These are phyloP conservation scores for Blastomyces percursus DNA, from an alignment of 2,329 filamentous ascomycete genomes.

Conservation along the genomic window DNA sequence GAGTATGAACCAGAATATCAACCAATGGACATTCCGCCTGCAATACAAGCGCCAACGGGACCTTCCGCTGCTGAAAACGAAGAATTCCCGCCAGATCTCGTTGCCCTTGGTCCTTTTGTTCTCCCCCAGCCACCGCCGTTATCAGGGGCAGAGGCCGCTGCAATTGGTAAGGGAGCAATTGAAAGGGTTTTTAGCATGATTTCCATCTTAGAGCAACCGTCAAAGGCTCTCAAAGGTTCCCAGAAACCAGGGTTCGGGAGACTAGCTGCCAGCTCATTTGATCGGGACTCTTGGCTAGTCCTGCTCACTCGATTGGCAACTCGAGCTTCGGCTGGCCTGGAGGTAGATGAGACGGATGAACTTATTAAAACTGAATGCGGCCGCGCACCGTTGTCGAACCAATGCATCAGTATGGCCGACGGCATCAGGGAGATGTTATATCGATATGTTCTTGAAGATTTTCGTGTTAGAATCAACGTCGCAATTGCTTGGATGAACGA, in stretches of 20 bases:
- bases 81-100: slow-evolving; percentile 48
- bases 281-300: slow-evolving; percentile 82
- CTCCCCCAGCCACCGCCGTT: slow-evolving; percentile 67
- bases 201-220: slow-evolving; percentile 57
- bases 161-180: slow-evolving; percentile 63
- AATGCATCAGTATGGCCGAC: slow-evolving; percentile 39
- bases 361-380: slow-evolving; percentile 24
- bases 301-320: slow-evolving; percentile 78
- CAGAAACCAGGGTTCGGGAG: slow-evolving; percentile 63
- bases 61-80: slow-evolving; percentile 62
- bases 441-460: slow-evolving; percentile 82
- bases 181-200: slow-evolving; percentile 70
- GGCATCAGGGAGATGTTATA: slow-evolving; percentile 72
- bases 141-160: slow-evolving; percentile 58
- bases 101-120: slow-evolving; percentile 62
- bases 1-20: slow-evolving; percentile 87
- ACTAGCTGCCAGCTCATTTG: slow-evolving; percentile 71
- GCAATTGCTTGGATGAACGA: slow-evolving; percentile 92
- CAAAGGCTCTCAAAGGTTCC: slow-evolving; percentile 41
- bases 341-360: slow-evolving; percentile 28
- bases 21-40: slow-evolving; percentile 46
- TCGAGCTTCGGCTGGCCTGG: slow-evolving; percentile 60
- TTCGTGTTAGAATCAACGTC: slow-evolving; percentile 75
- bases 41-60: slow-evolving; percentile 48
- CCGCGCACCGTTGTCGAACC: slow-evolving; percentile 14